Evolutionary conservation across 169 alveolate species (phyloP).

Genomic region (Plasmodium fragile): DNA sequence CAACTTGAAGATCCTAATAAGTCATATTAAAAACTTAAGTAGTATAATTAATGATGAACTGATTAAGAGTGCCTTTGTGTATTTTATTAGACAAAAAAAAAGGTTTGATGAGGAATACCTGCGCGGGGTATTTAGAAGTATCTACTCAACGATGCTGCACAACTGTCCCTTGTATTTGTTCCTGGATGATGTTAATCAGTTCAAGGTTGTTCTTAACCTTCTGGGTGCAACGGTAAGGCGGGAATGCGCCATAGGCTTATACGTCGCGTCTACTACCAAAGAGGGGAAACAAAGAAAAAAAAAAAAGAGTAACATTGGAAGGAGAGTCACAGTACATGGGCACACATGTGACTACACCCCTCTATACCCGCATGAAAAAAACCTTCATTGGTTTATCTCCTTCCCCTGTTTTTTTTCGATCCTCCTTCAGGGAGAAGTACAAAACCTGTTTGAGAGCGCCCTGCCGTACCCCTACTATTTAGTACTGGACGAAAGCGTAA

Average conservation of each 20-base stretch:
- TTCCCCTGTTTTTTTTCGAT: neutral
- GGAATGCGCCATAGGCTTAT: neutral
- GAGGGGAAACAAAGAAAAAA: neutral
- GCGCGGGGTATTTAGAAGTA: neutral
- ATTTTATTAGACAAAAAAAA: conserved; percentile 71
- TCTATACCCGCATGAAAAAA: neutral
- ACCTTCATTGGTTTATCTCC: neutral
- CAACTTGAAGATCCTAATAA: conserved; percentile 45
- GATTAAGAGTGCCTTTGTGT: conserved; percentile 48
- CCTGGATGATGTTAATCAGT: conserved; percentile 40
- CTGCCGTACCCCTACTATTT: conserved; percentile 70
- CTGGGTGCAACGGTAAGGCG: conserved; percentile 5
- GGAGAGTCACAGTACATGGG: neutral
- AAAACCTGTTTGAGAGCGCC: conserved; percentile 61
- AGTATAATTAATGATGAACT: conserved; percentile 68
- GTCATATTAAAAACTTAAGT: conserved; percentile 71
- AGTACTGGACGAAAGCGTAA: conserved; percentile 47
- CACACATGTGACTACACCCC: neutral
- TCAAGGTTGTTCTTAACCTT: conserved; percentile 34
- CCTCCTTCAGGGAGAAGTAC: conserved; percentile 42
- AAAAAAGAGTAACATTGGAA: neutral
- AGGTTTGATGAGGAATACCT: conserved; percentile 25
- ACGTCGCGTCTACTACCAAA: neutral
- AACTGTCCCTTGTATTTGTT: conserved; percentile 56
- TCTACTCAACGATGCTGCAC: conserved; percentile 32